Conservation (phyloP, 2,329 filamentous ascomycete species). For the Zasmidium angulare region DNA sequence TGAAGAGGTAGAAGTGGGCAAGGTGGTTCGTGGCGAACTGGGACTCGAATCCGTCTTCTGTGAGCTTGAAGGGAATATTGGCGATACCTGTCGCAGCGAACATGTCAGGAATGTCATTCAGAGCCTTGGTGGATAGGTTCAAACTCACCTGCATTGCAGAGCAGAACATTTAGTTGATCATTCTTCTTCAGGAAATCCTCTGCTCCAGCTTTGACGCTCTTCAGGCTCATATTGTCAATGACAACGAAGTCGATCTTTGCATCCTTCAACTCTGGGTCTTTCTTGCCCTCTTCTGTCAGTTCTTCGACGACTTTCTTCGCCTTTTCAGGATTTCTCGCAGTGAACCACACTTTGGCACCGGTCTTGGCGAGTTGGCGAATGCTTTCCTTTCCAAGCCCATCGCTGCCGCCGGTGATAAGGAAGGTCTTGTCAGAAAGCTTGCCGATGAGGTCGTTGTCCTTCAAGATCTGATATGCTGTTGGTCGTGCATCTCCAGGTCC, state of each 20-base stretch:
- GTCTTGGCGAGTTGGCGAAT: slow-evolving; percentile 38
- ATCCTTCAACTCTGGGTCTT: slow-evolving; percentile 8
- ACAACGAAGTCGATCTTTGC: slow-evolving; percentile 31
- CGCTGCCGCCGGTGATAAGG: slow-evolving; percentile 41
- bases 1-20: slow-evolving; percentile 54
- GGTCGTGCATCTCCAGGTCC: slow-evolving; percentile 29
- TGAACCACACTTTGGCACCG: slow-evolving; percentile 23
- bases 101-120: too few species aligned
- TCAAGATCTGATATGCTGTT: slow-evolving; percentile 27
- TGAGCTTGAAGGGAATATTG: slow-evolving; percentile 36
- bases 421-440: slow-evolving; percentile 37
- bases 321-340: slow-evolving; percentile 11
- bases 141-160: slow-evolving; percentile 43
- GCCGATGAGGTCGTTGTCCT: slow-evolving; percentile 29
- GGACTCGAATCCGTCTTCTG: slow-evolving; percentile 47
- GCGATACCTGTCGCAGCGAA: slow-evolving; percentile 40
- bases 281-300: slow-evolving; percentile 12
- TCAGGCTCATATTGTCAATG: slow-evolving; percentile 52
- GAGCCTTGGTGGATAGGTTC: too few species aligned
- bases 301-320: slow-evolving; percentile 20
- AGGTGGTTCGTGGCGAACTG: slow-evolving; percentile 58
- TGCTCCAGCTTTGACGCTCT: slow-evolving; percentile 48
- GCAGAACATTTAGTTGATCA: slow-evolving; percentile 41
- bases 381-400: slow-evolving; percentile 44
- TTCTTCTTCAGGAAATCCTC: slow-evolving; percentile 26